Evolutionary conservation across 306 rosid genomes (phyloP).

Genomic region (Fragaria nilgerrensis): DNA sequence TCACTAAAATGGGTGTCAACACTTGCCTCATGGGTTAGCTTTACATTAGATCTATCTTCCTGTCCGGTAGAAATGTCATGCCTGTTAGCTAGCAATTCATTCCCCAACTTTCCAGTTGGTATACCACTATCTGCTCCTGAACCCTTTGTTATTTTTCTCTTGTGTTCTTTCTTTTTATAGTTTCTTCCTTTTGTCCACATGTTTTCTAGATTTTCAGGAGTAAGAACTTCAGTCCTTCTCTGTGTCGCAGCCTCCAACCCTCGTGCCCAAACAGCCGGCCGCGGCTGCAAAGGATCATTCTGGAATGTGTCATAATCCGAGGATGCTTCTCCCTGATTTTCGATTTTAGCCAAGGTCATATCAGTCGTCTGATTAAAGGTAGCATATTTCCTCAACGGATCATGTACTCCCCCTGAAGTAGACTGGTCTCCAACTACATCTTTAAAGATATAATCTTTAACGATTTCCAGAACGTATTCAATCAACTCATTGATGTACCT

Average conservation of each 20-base stretch:
- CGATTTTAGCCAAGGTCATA: slow-evolving; percentile 37
- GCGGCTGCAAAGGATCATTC: slow-evolving; percentile 49
- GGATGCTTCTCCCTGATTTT: slow-evolving; percentile 36
- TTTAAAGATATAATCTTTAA: slow-evolving; percentile 43
- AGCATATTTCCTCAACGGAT: slow-evolving; percentile 39
- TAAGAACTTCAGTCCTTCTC: slow-evolving; percentile 90
- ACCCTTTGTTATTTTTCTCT: slow-evolving; percentile 40
- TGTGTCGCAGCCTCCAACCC: slow-evolving; percentile 78
- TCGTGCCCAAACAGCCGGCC: slow-evolving; percentile 78
- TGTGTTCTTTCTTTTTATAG: slow-evolving; percentile 79
- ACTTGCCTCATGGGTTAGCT: slow-evolving; percentile 26
- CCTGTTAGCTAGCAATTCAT: slow-evolving; percentile 39
- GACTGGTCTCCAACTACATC: slow-evolving; percentile 40
- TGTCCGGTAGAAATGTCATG: slow-evolving; percentile 36
- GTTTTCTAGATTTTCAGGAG: slow-evolving; percentile 98
- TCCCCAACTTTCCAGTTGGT: slow-evolving; percentile 32
- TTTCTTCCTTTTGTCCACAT: slow-evolving; percentile 99
- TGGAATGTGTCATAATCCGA: slow-evolving; percentile 27
- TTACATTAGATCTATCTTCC: slow-evolving; percentile 38
- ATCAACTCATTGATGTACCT: slow-evolving; percentile 88
- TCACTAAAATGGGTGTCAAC: slow-evolving; percentile 42
- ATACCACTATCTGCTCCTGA: slow-evolving; percentile 32
- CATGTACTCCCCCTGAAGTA: slow-evolving; percentile 37
- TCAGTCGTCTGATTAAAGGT: slow-evolving; percentile 41
- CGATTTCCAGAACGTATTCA: slow-evolving; percentile 59